These are phyloP conservation scores for Xerophyta viscosa DNA, from an alignment of 106 monocot species.

Conservation along the genomic window DNA sequence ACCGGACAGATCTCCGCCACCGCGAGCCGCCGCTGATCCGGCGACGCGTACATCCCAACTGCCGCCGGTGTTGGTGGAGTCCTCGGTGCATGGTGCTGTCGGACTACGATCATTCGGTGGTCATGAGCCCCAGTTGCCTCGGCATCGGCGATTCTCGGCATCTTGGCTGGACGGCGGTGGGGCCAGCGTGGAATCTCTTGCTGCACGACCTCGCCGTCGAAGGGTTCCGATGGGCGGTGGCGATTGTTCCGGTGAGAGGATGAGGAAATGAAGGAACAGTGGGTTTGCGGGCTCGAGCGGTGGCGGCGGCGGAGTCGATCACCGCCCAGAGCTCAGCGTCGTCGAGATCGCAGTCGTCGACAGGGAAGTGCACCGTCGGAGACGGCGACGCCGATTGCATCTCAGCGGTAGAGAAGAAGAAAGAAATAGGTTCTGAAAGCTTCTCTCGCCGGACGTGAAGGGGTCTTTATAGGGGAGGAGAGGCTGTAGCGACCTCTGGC, in stretches of 20 bases:
- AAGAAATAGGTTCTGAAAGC: neutral
- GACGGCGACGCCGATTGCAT: neutral
- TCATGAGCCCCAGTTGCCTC: conserved; percentile 11
- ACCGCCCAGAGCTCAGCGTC: conserved; percentile 94
- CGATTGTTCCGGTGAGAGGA: neutral
- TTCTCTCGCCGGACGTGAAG: neutral
- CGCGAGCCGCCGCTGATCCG: conserved; percentile 13
- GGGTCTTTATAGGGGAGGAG: neutral
- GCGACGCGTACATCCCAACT: conserved; percentile 17
- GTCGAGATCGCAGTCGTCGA: conserved; percentile 73
- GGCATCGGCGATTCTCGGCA: conserved; percentile 24
- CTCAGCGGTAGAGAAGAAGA: neutral
- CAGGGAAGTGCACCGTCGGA: conserved; percentile 14
- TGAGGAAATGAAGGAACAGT: conserved; percentile 5
- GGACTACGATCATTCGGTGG: conserved; percentile 33
- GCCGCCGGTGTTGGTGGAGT: conserved; percentile 13
- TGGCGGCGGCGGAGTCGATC: conserved; percentile 72
- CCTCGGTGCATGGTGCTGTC: too few species aligned
- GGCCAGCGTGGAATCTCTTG: conserved; percentile 18
- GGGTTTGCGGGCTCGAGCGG: conserved; percentile 38
- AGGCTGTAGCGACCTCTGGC: neutral
- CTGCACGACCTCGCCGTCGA: conserved; percentile 54
- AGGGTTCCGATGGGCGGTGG: neutral
- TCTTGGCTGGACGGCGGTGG: conserved; percentile 30
- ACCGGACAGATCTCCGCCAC: conserved; percentile 45